phyloP scores from a whole-genome alignment of 148 eudicot genomes.

The Oxyria digyna region DNA sequence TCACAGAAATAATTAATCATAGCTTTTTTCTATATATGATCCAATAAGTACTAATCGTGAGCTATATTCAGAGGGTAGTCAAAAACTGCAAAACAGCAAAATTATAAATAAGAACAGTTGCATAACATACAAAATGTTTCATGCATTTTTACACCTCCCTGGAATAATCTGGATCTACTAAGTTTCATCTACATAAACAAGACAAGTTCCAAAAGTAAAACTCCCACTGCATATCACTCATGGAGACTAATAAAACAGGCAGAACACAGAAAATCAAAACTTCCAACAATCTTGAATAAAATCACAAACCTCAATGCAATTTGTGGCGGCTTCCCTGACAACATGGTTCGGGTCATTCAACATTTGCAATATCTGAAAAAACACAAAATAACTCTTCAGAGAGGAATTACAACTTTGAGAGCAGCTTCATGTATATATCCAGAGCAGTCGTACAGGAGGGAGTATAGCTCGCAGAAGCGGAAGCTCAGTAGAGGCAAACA shows the following conservation, averaged over 20 bases:
- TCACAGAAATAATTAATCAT: neutral
- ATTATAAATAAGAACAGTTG: neutral
- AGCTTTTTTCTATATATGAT: neutral
- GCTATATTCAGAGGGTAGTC: neutral
- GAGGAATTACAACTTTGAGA: neutral
- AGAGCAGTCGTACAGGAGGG: conserved; percentile 53
- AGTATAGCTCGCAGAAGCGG: conserved; percentile 97
- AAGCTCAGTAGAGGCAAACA: conserved; percentile 92
- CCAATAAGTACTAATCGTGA: neutral
- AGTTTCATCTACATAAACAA: no score
- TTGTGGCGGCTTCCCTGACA: conserved; percentile 87
- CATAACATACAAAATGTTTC: no score
- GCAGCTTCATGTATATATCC: neutral
- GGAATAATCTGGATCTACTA: no score
- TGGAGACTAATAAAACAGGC: neutral
- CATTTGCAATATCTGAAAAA: conserved; percentile 84
- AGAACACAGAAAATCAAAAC: neutral
- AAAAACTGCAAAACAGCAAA: neutral
- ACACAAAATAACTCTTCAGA: conserved; percentile 8
- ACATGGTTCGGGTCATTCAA: conserved; percentile 81
- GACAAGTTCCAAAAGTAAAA: neutral
- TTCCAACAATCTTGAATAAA: neutral
- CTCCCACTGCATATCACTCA: neutral
- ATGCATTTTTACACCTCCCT: no score
- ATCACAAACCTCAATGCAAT: conserved; percentile 81